Percentiles rank a stretch among this genome's conserved stretches.
phyloP scores from a whole-genome alignment of 148 eudicot species.

The Euryodendron excelsum region DNA sequence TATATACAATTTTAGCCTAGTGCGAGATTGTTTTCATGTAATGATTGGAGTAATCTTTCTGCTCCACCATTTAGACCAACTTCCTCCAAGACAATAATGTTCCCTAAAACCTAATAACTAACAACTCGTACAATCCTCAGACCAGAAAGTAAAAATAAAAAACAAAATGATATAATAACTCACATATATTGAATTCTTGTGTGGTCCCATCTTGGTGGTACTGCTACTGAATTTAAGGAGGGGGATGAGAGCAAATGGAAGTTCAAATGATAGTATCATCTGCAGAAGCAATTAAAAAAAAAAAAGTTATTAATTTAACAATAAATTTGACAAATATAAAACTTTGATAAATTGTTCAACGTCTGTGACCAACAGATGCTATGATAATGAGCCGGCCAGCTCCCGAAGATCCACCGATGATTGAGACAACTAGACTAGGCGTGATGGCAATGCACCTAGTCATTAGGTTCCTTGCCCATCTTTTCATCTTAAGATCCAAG shows the following conservation, averaged over 20 bases:
- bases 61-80: too few relatives aligned
- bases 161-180: conserved; percentile 18
- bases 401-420: conserved; percentile 67
- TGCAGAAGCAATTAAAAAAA: conserved; percentile 12
- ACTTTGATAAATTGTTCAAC: too few relatives aligned
- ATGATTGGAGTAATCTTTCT: too few relatives aligned
- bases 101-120: too few relatives aligned
- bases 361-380: conserved; percentile 55
- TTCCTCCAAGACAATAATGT: too few relatives aligned
- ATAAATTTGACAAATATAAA: neutral
- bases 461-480: conserved; percentile 65
- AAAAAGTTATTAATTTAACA: neutral
- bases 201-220: conserved; percentile 80
- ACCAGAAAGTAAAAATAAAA: too few relatives aligned
- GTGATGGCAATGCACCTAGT: conserved; percentile 64
- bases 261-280: conserved; percentile 86
- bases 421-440: conserved; percentile 71
- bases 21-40: too few relatives aligned
- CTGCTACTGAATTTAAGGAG: conserved; percentile 74
- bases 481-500: conserved; percentile 68
- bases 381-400: conserved; percentile 74
- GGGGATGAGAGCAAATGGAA: conserved; percentile 80
- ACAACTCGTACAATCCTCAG: too few relatives aligned
- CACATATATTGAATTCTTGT: conserved; percentile 64
- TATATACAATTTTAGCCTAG: too few relatives aligned